A percentile compares a stretch with the other conserved stretches of the same genome.
phyloP scores from a whole-genome alignment of 331 rosid species.

The Telfairia occidentalis region DNA sequence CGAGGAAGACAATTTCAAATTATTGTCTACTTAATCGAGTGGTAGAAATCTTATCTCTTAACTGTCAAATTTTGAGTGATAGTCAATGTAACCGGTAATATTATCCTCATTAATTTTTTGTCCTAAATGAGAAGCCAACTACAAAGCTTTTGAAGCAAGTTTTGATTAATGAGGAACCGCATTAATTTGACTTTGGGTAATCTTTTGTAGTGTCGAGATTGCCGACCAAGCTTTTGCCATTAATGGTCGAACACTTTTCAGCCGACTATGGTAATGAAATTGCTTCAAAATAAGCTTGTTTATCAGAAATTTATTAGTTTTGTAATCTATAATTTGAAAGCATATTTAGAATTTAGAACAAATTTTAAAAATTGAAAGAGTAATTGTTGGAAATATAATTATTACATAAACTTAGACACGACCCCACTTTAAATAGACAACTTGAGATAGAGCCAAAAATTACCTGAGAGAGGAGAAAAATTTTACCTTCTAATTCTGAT shows the following conservation, averaged over 20 bases:
- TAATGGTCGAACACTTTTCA: not conserved
- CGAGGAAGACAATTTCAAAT: no score
- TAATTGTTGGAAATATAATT: no score
- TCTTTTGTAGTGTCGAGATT: not conserved
- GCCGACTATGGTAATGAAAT: not conserved
- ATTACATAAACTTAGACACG: no score
- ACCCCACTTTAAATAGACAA: no score
- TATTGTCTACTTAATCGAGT: no score
- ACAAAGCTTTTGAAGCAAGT: not conserved
- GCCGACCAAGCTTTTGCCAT: not conserved
- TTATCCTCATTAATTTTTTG: no score
- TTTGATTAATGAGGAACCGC: not conserved
- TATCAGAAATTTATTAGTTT: not conserved
- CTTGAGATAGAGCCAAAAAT: no score
- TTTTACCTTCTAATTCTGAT: no score
- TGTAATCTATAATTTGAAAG: not conserved
- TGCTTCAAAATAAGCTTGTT: not conserved
- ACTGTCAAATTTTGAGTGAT: no score
- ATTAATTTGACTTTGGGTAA: not conserved
- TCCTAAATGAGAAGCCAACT: not conserved
- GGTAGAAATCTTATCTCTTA: no score
- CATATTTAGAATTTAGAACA: not conserved
- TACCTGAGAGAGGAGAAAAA: no score
- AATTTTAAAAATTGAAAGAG: not conserved
- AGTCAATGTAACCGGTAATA: no score